Evolutionary conservation across 768 basidiomycete species (phyloP).

Genomic region (Tulasnella sp.): DNA sequence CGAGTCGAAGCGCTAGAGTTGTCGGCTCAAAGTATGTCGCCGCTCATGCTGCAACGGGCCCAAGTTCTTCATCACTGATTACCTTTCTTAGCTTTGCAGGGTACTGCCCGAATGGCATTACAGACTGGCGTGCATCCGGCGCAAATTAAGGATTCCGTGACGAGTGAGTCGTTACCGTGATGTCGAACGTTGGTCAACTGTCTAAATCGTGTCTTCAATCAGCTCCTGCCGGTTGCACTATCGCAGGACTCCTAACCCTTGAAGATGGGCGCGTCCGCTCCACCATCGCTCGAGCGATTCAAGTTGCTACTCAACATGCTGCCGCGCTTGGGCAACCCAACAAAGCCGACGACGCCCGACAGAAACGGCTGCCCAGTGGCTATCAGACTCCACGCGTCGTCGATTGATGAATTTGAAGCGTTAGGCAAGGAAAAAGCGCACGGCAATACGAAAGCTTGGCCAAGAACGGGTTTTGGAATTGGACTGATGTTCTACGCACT

Average conservation of each 20-base stretch:
- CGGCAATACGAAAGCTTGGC: background rate
- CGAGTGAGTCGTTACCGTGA: constrained; percentile 49
- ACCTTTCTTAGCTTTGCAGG: constrained; percentile 65
- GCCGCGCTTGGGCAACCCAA: constrained; percentile 68
- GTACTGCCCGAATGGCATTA: constrained; percentile 90
- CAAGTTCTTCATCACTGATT: background rate
- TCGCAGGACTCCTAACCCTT: constrained; percentile 88
- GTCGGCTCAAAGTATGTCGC: constrained; percentile 76
- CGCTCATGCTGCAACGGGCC: background rate
- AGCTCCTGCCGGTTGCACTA: constrained; percentile 98
- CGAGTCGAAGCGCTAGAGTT: constrained; percentile 87
- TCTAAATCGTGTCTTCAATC: background rate
- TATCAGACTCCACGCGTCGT: constrained; percentile 7
- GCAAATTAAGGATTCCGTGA: constrained; percentile 93
- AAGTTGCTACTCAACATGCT: constrained; percentile 84
- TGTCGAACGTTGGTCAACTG: background rate
- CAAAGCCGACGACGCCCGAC: constrained; percentile 27
- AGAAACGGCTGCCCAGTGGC: background rate
- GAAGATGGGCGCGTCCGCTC: constrained; percentile 91
- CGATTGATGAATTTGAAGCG: background rate
- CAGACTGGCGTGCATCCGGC: constrained; percentile 87
- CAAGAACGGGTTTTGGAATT: too few relatives aligned
- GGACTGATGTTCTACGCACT: too few relatives aligned
- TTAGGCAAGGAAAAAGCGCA: background rate
- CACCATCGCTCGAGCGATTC: constrained; percentile 90